These are phyloP conservation scores for Rhodomyrtus psidioides DNA, from an alignment of 441 rosid genomes.

Conservation along the genomic window DNA sequence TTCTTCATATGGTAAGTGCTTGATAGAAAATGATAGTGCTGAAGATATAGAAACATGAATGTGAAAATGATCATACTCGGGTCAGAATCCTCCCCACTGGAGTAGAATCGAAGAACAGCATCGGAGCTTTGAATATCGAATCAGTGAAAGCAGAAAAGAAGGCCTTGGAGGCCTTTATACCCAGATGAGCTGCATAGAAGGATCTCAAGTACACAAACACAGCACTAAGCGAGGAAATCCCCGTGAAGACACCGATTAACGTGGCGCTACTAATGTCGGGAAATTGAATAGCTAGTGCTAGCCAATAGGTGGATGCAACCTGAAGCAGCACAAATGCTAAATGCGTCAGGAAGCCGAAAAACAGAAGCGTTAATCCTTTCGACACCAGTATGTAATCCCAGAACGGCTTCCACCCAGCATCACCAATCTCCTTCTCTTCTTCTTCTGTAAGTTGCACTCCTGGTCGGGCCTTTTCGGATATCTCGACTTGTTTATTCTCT, in stretches of 20 bases:
- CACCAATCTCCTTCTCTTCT: constrained; percentile 65
- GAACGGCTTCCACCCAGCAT: constrained; percentile 65
- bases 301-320: constrained; percentile 82
- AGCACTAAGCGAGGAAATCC: constrained; percentile 49
- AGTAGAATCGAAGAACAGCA: constrained; percentile 85
- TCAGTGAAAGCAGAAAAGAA: constrained; percentile 70
- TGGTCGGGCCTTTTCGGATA: constrained; percentile 12
- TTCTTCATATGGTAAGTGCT: neutral
- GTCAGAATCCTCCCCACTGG: constrained; percentile 84
- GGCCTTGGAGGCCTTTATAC: constrained; percentile 66
- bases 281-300: constrained; percentile 60
- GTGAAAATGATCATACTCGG: constrained; percentile 37
- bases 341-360: constrained; percentile 25
- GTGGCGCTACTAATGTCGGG: constrained; percentile 31
- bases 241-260: constrained; percentile 60
- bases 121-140: constrained; percentile 73
- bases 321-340: constrained; percentile 53
- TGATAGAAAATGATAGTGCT: neutral
- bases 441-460: constrained; percentile 72
- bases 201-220: constrained; percentile 48
- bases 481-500: constrained; percentile 28
- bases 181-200: constrained; percentile 41
- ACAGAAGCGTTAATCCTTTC: constrained; percentile 30
- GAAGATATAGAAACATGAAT: neutral
- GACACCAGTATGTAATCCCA: constrained; percentile 59